phyloP scores from a whole-genome alignment of 2,329 filamentous ascomycete genomes.

The Emergomyces orientalis region DNA sequence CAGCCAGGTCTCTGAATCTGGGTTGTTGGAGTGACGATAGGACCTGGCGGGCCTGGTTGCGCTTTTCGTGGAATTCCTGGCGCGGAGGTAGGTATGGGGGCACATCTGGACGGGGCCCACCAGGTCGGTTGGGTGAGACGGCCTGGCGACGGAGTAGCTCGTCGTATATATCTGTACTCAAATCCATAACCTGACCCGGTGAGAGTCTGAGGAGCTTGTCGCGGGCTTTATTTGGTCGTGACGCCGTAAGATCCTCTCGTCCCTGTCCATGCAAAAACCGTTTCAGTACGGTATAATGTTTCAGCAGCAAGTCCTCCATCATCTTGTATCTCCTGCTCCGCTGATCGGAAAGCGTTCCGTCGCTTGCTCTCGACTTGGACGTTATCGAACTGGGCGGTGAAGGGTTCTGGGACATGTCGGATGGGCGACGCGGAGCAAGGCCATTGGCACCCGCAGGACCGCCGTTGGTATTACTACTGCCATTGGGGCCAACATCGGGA shows the following conservation, averaged over 20 bases:
- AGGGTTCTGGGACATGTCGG: conserved; percentile 49
- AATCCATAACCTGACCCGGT: conserved; percentile 86
- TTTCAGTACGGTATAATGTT: conserved; percentile 75
- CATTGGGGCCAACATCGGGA: background rate
- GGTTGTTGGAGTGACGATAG: conserved; percentile 79
- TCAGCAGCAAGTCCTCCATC: conserved; percentile 61
- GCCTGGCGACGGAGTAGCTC: conserved; percentile 82
- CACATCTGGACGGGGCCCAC: conserved; percentile 38
- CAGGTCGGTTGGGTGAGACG: conserved; percentile 37
- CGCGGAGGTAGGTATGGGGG: conserved; percentile 75
- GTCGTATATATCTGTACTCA: conserved; percentile 96
- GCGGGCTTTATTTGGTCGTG: conserved; percentile 75
- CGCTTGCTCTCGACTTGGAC: conserved; percentile 57
- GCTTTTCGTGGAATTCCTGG: conserved; percentile 85
- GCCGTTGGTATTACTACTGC: background rate
- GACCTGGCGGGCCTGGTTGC: conserved; percentile 94
- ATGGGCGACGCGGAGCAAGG: conserved; percentile 46
- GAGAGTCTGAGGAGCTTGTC: conserved; percentile 90
- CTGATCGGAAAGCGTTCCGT: conserved; percentile 60
- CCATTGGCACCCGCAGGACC: conserved; percentile 12
- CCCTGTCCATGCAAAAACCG: conserved; percentile 61
- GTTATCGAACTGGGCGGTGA: conserved; percentile 86
- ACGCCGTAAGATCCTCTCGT: conserved; percentile 64
- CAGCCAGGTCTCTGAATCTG: conserved; percentile 83
- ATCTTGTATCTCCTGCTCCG: conserved; percentile 51